phyloP scores from a whole-genome alignment of 139 green algal genomes.

The Coccomyxa sp. region DNA sequence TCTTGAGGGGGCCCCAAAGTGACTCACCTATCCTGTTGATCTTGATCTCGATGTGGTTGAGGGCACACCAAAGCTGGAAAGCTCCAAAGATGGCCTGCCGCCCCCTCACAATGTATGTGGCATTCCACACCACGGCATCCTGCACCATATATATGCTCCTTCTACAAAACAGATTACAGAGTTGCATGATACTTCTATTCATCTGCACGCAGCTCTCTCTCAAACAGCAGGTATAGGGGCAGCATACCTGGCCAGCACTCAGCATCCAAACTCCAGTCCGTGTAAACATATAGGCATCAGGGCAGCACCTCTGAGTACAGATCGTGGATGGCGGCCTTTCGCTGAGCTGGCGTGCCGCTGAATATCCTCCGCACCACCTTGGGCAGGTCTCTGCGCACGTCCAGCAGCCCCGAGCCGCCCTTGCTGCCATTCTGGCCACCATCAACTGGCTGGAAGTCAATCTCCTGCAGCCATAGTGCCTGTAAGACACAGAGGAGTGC shows the following conservation, averaged over 20 bases:
- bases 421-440: too few relatives aligned
- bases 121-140: conserved; percentile 3
- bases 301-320: background rate
- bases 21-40: conserved; percentile 3
- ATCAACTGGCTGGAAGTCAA: background rate
- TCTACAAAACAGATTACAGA: too few relatives aligned
- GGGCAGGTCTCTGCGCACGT: background rate
- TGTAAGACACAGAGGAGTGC: too few relatives aligned
- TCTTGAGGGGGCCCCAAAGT: too few relatives aligned
- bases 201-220: too few relatives aligned
- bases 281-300: too few relatives aligned
- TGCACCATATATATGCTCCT: too few relatives aligned
- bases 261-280: too few relatives aligned
- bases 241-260: too few relatives aligned
- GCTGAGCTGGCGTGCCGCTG: background rate
- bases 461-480: background rate
- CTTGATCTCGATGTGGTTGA: background rate
- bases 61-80: background rate
- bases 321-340: background rate
- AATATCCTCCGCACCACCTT: background rate
- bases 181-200: too few relatives aligned
- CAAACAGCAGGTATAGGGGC: too few relatives aligned
- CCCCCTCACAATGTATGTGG: background rate
- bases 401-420: background rate
- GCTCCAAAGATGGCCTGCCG: background rate